These are phyloP conservation scores for Xeromyces bisporus DNA, from an alignment of 495 filamentous ascomycete species.

Conservation along the genomic window DNA sequence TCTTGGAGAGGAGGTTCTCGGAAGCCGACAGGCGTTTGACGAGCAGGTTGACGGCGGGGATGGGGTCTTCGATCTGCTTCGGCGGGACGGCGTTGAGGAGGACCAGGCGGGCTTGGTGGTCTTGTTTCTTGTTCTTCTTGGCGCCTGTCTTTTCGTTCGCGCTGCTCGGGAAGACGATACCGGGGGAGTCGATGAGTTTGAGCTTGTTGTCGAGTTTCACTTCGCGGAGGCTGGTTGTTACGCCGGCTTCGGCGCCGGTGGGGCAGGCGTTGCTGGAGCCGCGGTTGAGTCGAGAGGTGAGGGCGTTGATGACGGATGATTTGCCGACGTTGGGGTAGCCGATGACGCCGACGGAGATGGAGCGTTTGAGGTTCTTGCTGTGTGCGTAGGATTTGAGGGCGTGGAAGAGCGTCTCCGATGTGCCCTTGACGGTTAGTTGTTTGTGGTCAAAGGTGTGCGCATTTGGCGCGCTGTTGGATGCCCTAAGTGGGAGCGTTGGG, in stretches of 20 bases:
- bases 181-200: slow-evolving; percentile 86
- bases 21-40: slow-evolving; percentile 59
- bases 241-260: slow-evolving; percentile 79
- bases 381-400: slow-evolving; percentile 84
- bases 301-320: slow-evolving; percentile 89
- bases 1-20: slow-evolving; percentile 50
- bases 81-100: slow-evolving; percentile 85
- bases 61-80: slow-evolving; percentile 80
- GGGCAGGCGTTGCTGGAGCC: slow-evolving; percentile 55
- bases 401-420: slow-evolving; percentile 72
- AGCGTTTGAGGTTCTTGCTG: slow-evolving; percentile 66
- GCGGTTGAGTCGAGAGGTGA: slow-evolving; percentile 63
- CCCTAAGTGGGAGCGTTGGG: slow-evolving; percentile 81
- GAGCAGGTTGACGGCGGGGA: slow-evolving; percentile 69
- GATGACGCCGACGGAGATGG: slow-evolving; percentile 83
- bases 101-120: slow-evolving; percentile 67
- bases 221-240: slow-evolving; percentile 73
- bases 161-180: slow-evolving; percentile 76
- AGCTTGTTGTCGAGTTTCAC: slow-evolving; percentile 93
- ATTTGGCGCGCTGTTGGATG: slow-evolving; percentile 66
- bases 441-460: slow-evolving; percentile 87
- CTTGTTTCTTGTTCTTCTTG: slow-evolving; percentile 36
- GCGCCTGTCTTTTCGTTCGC: slow-evolving; percentile 29
- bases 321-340: slow-evolving; percentile 97
- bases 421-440: slow-evolving; percentile 70